A percentile compares a stretch with the other conserved stretches of the same genome.
Conservation (phyloP, 2,329 filamentous ascomycete genomes). For the Thielaviopsis euricoi region DNA sequence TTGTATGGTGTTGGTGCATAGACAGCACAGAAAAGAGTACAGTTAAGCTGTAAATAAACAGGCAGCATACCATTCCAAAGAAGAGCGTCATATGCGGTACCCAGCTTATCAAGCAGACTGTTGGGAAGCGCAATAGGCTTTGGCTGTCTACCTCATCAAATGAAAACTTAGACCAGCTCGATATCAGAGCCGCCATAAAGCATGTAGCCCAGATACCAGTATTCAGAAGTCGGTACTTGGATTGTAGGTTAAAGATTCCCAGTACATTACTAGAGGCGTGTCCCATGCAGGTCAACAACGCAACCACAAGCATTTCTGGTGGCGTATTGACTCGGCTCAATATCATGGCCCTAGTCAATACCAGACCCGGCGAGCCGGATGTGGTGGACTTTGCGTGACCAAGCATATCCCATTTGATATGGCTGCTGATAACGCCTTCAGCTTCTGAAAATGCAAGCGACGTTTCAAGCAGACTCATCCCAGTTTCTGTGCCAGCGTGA, state of each 20-base stretch:
- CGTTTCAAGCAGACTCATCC: conserved; percentile 93
- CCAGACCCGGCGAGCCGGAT: conserved; percentile 15
- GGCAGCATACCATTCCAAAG: conserved; percentile 58
- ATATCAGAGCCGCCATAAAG: conserved; percentile 74
- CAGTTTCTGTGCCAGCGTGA: conserved; percentile 65
- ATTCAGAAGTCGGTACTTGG: conserved; percentile 64
- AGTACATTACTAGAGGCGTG: conserved; percentile 73
- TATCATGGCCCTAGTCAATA: conserved; percentile 46
- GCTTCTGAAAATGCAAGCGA: conserved; percentile 92
- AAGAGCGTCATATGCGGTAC: conserved; percentile 86
- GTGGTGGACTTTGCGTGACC: conserved; percentile 34
- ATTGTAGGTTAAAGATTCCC: conserved; percentile 65
- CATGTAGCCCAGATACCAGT: conserved; percentile 81
- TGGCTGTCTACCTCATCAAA: conserved; percentile 41
- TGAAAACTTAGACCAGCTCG: conserved; percentile 51
- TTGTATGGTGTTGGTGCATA: neutral
- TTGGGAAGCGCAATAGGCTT: conserved; percentile 73
- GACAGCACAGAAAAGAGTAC: conserved; percentile 50
- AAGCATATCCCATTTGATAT: conserved; percentile 50
- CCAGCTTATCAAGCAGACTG: conserved; percentile 87
- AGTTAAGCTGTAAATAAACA: conserved; percentile 60
- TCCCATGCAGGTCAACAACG: conserved; percentile 75
- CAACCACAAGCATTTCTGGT: conserved; percentile 73
- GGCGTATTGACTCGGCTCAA: conserved; percentile 72
- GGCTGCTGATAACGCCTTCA: conserved; percentile 69